Percentiles rank a stretch among this genome's conserved stretches.
phyloP scores from a whole-genome alignment of 768 basidiomycete genomes.

The Leccinum arenicola region DNA sequence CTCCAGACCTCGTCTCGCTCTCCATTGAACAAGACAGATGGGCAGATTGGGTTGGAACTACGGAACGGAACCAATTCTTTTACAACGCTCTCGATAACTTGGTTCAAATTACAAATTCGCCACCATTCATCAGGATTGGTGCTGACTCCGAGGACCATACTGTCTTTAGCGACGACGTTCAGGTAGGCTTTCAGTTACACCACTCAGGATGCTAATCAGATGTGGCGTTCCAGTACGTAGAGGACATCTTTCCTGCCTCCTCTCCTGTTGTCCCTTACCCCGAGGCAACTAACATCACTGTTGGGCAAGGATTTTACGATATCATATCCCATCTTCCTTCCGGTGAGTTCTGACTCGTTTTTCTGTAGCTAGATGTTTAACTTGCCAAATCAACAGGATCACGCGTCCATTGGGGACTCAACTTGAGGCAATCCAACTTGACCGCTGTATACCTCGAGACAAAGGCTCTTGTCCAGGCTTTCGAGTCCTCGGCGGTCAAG shows the following conservation, averaged over 20 bases:
- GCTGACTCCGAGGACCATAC: constrained; percentile 60
- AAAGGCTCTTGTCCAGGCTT: constrained; percentile 46
- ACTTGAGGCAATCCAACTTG: constrained; percentile 54
- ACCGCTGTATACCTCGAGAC: constrained; percentile 49
- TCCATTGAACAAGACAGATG: constrained; percentile 72
- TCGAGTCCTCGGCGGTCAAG: constrained; percentile 39
- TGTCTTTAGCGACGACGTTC: constrained; percentile 45
- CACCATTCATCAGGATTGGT: constrained; percentile 58
- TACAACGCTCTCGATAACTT: constrained; percentile 59
- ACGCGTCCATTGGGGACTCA: constrained; percentile 65
- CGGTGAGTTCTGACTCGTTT: constrained; percentile 30
- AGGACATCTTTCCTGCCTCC: constrained; percentile 48
- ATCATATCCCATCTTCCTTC: constrained; percentile 50
- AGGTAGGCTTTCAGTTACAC: constrained; percentile 32
- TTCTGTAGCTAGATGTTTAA: neutral
- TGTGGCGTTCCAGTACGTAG: constrained; percentile 35
- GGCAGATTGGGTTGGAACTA: constrained; percentile 62
- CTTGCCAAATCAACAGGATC: constrained; percentile 41
- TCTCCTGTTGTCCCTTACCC: constrained; percentile 58
- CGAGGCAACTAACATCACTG: constrained; percentile 58
- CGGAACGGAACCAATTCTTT: constrained; percentile 54
- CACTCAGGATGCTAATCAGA: neutral
- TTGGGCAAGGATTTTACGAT: constrained; percentile 55
- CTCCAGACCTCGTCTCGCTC: constrained; percentile 53
- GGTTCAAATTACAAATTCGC: constrained; percentile 46